Evolutionary conservation across 2,329 filamentous ascomycete genomes (phyloP).

Genomic region (Aciculosporium take): DNA sequence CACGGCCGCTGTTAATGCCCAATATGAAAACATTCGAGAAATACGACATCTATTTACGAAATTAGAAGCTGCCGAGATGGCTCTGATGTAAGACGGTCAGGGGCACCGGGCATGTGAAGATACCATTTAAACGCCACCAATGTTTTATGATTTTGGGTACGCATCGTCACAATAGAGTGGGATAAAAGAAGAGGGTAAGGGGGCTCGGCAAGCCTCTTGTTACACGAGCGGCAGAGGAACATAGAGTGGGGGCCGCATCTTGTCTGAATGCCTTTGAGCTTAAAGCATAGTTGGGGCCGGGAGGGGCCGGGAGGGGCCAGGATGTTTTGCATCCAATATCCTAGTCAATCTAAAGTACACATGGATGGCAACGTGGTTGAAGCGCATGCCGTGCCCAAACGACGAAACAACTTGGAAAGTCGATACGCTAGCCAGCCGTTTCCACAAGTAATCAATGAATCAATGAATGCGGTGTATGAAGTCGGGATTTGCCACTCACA

Average conservation of each 20-base stretch:
- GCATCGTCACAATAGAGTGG: neutral
- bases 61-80: slow-evolving; percentile 22
- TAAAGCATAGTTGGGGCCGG: too few species aligned
- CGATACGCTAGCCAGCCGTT: neutral
- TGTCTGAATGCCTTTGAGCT: neutral
- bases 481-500: too few species aligned
- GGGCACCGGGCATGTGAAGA: neutral
- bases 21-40: slow-evolving; percentile 54
- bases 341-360: neutral
- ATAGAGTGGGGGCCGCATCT: neutral
- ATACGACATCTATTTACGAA: slow-evolving; percentile 61
- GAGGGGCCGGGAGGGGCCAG: too few species aligned
- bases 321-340: too few species aligned
- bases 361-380: neutral
- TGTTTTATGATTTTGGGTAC: neutral
- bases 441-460: too few species aligned
- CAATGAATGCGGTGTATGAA: neutral
- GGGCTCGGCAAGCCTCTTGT: neutral
- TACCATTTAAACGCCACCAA: neutral
- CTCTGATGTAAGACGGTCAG: neutral
- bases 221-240: neutral
- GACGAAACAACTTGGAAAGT: neutral
- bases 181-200: neutral
- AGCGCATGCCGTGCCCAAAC: neutral
- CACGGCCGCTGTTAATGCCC: slow-evolving; percentile 39